These are phyloP conservation scores for Paracamarosporium sp. DNA, from an alignment of 2,329 filamentous ascomycete species.

Conservation along the genomic window DNA sequence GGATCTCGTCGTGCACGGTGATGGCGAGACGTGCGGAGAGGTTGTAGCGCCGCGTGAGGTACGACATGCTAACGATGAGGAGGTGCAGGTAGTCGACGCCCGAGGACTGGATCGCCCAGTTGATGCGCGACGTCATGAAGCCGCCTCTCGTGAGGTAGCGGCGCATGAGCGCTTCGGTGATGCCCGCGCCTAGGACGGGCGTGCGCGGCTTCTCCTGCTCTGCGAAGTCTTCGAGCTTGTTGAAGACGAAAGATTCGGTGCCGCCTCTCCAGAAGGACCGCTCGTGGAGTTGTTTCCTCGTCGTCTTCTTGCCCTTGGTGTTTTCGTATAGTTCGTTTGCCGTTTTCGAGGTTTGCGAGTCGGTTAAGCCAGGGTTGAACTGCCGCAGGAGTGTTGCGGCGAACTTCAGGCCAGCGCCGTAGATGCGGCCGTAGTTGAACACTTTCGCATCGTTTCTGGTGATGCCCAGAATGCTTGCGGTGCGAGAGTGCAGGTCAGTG, in stretches of 20 bases:
- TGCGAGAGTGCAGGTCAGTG: constrained; percentile 93
- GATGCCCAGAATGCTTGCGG: constrained; percentile 89
- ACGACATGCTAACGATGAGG: constrained; percentile 93
- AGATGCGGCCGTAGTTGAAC: constrained; percentile 98
- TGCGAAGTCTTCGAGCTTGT: constrained; percentile 96
- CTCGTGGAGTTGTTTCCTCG: constrained; percentile 73
- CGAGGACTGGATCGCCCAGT: constrained; percentile 98
- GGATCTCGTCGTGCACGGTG: constrained; percentile 96
- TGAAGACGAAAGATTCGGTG: constrained; percentile 97
- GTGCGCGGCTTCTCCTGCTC: constrained; percentile 91
- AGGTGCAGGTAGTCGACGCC: constrained; percentile 97
- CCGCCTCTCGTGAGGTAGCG: constrained; percentile 86
- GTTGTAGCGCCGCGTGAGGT: constrained; percentile 83
- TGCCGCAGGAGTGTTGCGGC: constrained; percentile 88
- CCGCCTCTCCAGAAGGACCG: constrained; percentile 92
- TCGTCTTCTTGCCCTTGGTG: constrained; percentile 90
- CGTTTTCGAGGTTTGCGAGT: constrained; percentile 76
- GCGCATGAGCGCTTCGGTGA: constrained; percentile 92
- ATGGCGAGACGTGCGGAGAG: constrained; percentile 86
- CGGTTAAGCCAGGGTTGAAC: constrained; percentile 86
- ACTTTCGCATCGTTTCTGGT: constrained; percentile 95
- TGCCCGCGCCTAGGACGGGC: constrained; percentile 90
- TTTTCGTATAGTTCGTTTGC: constrained; percentile 83
- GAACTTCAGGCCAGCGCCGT: constrained; percentile 95
- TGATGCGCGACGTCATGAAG: constrained; percentile 95